Evolutionary conservation across 208 protist species (phyloP).

Genomic region (Naegleria fowleri): DNA sequence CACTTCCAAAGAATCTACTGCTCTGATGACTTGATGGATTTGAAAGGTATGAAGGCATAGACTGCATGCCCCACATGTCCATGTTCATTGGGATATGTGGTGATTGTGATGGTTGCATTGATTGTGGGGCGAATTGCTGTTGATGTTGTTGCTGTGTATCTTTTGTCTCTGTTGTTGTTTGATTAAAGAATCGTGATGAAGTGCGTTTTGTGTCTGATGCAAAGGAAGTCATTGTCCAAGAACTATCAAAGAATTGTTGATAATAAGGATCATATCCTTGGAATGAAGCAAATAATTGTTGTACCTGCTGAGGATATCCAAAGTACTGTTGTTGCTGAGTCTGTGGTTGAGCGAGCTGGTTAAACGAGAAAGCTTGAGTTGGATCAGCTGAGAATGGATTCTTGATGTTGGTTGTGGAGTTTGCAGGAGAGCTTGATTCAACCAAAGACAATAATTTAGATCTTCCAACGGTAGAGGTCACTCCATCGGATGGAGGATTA

Average conservation of each 20-base stretch:
- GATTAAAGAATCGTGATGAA: neutral
- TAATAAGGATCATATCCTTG: neutral
- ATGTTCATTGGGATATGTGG: neutral
- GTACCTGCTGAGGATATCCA: neutral
- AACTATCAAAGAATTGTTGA: neutral
- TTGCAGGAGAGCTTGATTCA: neutral
- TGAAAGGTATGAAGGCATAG: neutral
- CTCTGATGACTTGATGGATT: neutral
- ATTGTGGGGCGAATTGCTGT: neutral
- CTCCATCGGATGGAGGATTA: neutral
- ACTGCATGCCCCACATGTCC: neutral
- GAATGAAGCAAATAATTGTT: neutral
- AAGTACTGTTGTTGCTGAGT: neutral
- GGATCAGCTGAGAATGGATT: neutral
- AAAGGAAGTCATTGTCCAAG: neutral
- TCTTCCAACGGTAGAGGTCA: neutral
- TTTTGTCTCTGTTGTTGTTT: neutral
- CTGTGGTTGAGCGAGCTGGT: neutral
- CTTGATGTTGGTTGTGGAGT: neutral
- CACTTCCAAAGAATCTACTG: neutral
- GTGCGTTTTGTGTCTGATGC: neutral
- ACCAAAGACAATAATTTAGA: neutral
- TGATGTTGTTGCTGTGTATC: neutral
- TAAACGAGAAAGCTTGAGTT: neutral
- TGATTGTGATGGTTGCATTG: neutral